Conservation (phyloP, 306 rosid genomes). For the Alnus glutinosa region DNA sequence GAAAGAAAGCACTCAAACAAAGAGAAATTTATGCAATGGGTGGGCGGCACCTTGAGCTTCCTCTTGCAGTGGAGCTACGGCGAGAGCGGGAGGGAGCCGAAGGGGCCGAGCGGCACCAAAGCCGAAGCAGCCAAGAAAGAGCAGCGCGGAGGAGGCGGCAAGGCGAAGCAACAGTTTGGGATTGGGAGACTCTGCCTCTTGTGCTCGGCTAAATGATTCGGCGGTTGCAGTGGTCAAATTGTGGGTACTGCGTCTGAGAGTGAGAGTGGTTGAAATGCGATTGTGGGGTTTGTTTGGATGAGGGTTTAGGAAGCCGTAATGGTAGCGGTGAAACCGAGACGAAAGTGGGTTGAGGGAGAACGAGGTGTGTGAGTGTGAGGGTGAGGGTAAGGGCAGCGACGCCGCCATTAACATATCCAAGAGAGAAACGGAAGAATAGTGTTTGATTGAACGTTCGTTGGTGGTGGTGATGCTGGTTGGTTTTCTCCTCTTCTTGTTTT, state of each 20-base stretch:
- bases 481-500: no score
- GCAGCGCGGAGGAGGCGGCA: constrained; percentile 42
- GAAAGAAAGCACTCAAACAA: not conserved
- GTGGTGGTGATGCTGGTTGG: no score
- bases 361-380: not conserved
- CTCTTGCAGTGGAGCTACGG: constrained; percentile 34
- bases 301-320: constrained; percentile 9
- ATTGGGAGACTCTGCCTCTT: constrained; percentile 11
- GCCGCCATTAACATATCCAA: constrained; percentile 13
- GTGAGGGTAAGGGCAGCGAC: constrained; percentile 10
- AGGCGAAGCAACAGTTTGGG: constrained; percentile 36
- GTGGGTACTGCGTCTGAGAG: constrained; percentile 8
- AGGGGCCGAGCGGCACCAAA: constrained; percentile 47
- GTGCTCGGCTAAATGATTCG: not conserved
- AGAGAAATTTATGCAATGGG: not conserved
- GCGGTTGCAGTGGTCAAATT: not conserved
- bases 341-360: constrained; percentile 15
- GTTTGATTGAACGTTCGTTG: no score
- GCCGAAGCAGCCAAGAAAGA: constrained; percentile 53
- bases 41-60: constrained; percentile 50
- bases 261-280: not conserved
- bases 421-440: not conserved
- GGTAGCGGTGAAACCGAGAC: not conserved
- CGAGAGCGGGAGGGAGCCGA: constrained; percentile 26
- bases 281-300: not conserved